Evolutionary conservation across 352 stramenopile genomes (phyloP), one percentile per base, ranked within the genome.

Genomic region (Globisporangium splendens): DNA sequence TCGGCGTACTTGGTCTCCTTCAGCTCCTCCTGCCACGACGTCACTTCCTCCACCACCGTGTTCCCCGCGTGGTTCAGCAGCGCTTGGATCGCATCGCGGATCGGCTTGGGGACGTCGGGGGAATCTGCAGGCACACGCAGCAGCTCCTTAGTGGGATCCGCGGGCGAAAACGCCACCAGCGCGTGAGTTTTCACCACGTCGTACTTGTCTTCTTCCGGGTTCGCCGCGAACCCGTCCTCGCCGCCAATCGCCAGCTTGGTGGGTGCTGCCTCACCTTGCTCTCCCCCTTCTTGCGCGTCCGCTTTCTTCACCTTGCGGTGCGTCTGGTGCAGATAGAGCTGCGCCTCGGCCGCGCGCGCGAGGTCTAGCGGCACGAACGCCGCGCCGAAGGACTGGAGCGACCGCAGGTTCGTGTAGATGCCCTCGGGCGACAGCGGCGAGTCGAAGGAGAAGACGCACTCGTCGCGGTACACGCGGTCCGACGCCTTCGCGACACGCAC

Each of bases 381-480:
- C 42, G 82, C 72, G 48, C 96, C 88, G 50, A 97, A 98, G 31
- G 95, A 97, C 44, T 96, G 80, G 66, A 98, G 97, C 1, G 91
- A 95, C 14, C 70, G 70, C 51, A 99, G 76, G 66, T 98, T 99
- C 46, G 98, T 97, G 63, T 90, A 96, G 42, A 94, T 56, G 41
- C 86, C 86, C 2, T 69, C 63, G 11, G 71, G 56, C 1, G 77
- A 85, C 20, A 91, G 73, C 43, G 83, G 49, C 46, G 88, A 96
- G 69, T 98, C 91, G 70, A 99, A 99, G 17, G 88, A 98, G 65
- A 98, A 98, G 46, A 96, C 89, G 76, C 96, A 99, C 75, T 99
- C 97, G 47, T 98, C 96, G 56, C 98, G 97, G 68, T 94, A 98
- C 43, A 99, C 97, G 55, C 79, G 76, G 56, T 89, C 79, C 8